phyloP scores from a whole-genome alignment of 1,139 yeast species.

The Yamadazyma oceani region DNA sequence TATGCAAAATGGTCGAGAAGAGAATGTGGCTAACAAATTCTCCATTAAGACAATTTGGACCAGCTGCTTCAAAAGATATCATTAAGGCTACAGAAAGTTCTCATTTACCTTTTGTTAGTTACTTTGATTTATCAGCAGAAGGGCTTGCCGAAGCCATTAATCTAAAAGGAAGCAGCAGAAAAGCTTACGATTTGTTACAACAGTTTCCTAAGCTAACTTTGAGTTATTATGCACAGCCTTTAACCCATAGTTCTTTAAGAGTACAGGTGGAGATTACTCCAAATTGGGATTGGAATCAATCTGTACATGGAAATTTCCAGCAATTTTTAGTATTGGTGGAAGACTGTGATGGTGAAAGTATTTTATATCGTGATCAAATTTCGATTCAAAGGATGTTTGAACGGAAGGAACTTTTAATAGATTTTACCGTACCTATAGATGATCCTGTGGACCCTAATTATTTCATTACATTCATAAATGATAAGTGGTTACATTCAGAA shows the following conservation, averaged over 20 bases:
- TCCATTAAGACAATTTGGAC: slow-evolving; percentile 79
- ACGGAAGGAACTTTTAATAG: slow-evolving; percentile 56
- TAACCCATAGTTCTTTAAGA: slow-evolving; percentile 65
- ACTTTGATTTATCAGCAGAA: slow-evolving; percentile 65
- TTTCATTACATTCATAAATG: slow-evolving; percentile 72
- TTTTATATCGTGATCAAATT: slow-evolving; percentile 61
- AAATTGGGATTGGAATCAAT: slow-evolving; percentile 72
- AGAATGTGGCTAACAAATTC: slow-evolving; percentile 84
- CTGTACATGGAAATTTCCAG: slow-evolving; percentile 64
- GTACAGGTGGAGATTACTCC: slow-evolving; percentile 70
- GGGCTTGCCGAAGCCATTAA: slow-evolving; percentile 84
- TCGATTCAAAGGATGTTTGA: slow-evolving; percentile 50
- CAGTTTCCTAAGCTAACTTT: slow-evolving; percentile 71
- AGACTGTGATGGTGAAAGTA: slow-evolving; percentile 77
- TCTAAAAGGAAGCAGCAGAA: slow-evolving; percentile 63
- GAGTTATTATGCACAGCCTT: slow-evolving; percentile 68
- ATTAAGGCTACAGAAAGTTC: slow-evolving; percentile 77
- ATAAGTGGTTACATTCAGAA: slow-evolving; percentile 82
- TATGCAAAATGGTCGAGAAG: slow-evolving; percentile 79
- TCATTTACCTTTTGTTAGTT: slow-evolving; percentile 79
- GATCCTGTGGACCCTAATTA: slow-evolving; percentile 75
- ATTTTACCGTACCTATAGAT: slow-evolving; percentile 60
- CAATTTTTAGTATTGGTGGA: slow-evolving; percentile 71
- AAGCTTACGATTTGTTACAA: slow-evolving; percentile 59
- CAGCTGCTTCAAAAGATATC: slow-evolving; percentile 62